Percentiles rank a stretch among this genome's conserved stretches.
Evolutionary conservation across 108 stramenopile genomes (phyloP).

Genomic region (Pseudonitzschia multistriata): DNA sequence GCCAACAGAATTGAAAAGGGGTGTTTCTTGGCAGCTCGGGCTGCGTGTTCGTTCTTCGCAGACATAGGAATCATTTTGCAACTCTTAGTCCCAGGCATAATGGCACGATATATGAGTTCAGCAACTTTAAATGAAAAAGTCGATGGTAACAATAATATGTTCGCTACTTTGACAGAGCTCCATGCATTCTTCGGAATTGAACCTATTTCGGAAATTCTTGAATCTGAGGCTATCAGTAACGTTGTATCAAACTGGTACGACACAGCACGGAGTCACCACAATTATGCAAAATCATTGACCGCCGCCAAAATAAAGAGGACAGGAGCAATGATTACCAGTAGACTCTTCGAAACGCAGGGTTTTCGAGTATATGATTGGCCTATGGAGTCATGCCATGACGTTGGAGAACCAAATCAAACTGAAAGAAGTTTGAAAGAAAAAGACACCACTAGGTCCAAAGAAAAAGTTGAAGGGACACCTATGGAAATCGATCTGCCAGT

Average conservation of each 20-base stretch:
- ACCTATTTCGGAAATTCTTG: constrained; percentile 44
- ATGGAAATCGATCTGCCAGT: constrained; percentile 35
- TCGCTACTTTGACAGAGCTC: constrained; percentile 34
- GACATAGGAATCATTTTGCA: constrained; percentile 62
- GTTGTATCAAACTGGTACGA: constrained; percentile 51
- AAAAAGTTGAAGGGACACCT: constrained; percentile 14
- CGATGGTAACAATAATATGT: constrained; percentile 13
- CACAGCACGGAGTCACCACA: constrained; percentile 33
- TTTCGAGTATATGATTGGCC: constrained; percentile 70
- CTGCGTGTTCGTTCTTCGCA: constrained; percentile 56
- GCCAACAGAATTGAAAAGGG: constrained; percentile 40
- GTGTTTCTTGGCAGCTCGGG: constrained; percentile 46
- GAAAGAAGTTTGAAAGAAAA: background rate
- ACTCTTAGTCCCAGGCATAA: constrained; percentile 53
- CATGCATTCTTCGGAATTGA: constrained; percentile 44
- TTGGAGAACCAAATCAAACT: constrained; percentile 8
- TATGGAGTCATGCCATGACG: constrained; percentile 32
- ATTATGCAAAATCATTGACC: constrained; percentile 9
- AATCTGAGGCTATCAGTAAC: constrained; percentile 45
- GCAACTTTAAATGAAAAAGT: background rate
- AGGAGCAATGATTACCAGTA: constrained; percentile 17
- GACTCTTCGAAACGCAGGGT: constrained; percentile 46
- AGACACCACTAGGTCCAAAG: background rate
- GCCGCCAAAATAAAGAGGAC: constrained; percentile 13
- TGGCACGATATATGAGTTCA: constrained; percentile 23